Percentiles rank a stretch among this genome's conserved stretches.
phyloP scores from a whole-genome alignment of 768 basidiomycete species.

The Boletus vinaceobasis region DNA sequence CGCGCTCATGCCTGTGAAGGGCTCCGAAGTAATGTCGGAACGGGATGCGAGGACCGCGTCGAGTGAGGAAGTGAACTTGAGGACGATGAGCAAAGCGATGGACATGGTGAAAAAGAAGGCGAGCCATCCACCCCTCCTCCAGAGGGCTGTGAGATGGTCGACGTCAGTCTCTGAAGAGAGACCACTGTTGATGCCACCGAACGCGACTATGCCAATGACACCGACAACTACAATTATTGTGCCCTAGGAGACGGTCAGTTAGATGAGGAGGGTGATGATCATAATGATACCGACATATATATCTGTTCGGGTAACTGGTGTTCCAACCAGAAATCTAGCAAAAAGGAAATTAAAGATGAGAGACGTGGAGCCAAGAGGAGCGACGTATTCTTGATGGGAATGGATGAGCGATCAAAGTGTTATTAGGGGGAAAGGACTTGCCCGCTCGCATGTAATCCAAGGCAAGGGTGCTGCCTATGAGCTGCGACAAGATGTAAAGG shows the following conservation, averaged over 20 bases:
- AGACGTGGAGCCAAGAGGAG: constrained; percentile 89
- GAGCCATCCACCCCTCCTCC: constrained; percentile 89
- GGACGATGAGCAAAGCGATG: constrained; percentile 58
- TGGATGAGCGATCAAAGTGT: constrained; percentile 9
- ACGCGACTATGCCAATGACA: constrained; percentile 84
- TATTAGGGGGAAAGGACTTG: constrained; percentile 24
- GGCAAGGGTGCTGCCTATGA: constrained; percentile 84
- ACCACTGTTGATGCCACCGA: constrained; percentile 81
- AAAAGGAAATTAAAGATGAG: constrained; percentile 97
- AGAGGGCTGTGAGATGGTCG: constrained; percentile 72
- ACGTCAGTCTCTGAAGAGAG: constrained; percentile 72
- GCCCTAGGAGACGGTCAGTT: constrained; percentile 45
- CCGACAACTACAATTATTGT: constrained; percentile 80
- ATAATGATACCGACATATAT: constrained; percentile 57
- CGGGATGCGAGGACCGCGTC: constrained; percentile 71
- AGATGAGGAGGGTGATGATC: neutral
- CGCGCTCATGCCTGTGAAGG: constrained; percentile 42
- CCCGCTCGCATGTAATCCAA: constrained; percentile 87
- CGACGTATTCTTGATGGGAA: constrained; percentile 75
- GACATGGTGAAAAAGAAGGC: constrained; percentile 82
- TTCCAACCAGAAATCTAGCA: constrained; percentile 83
- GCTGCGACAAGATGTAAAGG: constrained; percentile 88
- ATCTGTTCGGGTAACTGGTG: constrained; percentile 79
- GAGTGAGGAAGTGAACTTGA: constrained; percentile 67
- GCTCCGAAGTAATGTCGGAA: constrained; percentile 61